Evolutionary conservation across 257 asterid species (phyloP), one percentile per base, ranked within the genome.

Genomic region (Nicotiana paniculata): DNA sequence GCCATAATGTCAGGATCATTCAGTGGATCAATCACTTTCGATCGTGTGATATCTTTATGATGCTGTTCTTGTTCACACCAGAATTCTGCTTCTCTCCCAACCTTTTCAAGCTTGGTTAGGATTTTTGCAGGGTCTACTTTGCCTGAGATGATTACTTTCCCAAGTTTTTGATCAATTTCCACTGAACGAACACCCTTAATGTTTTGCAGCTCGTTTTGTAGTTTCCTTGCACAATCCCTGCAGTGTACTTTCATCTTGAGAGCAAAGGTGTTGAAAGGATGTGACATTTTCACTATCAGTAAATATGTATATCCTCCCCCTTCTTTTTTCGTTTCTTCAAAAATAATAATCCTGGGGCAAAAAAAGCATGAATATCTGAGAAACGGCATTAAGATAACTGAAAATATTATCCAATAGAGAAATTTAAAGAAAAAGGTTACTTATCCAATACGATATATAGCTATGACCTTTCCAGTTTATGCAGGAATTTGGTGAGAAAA

Each of bases 51-150:
- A 33, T 78, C 78, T 72, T 72, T 72, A 46, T 5, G 21, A 72
- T 37, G 59, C 1, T 4, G 59, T 43, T 13, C 43, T 35, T 81
- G 83, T 28, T 81, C 81, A 70, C 81, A 63, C 48, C 84, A 82
- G 54, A 85, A 43, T 80, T 81, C 83, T 5, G 89, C 86, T 43
- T 86, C 82, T 15, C 84, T 77, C 39, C 87, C 86, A 9, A 21
- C 3, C 17, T 35, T 77, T 9, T 74, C 69, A 0, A 86, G 81
- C 32, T 59, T 24, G 9, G 35, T 62, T 16, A 86, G 37, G 11
- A 86, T 62, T 15, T 61, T 68, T n/a, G 66, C 39, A 13, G 89
- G 89, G 69, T 81, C 83, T 33, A 68, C 51, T 11, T 77, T 83
- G 46, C 81, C 89, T 6, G 79, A 58, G 76, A 86, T 77, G 4